These are phyloP conservation scores for Wickerhamiella infanticola DNA, from an alignment of 1,139 yeast genomes.

Conservation along the genomic window DNA sequence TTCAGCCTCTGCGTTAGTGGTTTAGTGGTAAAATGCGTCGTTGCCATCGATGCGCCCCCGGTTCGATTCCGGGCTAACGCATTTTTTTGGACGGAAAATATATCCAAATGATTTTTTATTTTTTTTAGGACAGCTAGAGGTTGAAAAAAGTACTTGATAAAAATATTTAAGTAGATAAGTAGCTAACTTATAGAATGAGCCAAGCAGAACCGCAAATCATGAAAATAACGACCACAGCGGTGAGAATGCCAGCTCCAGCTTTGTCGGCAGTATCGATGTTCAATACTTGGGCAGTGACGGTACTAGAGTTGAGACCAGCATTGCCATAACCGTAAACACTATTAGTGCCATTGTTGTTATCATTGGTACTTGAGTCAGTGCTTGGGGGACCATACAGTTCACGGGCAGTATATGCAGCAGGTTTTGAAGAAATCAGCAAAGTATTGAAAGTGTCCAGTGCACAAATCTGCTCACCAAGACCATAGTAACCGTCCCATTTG, in stretches of 20 bases:
- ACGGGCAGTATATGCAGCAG: slow-evolving; percentile 28
- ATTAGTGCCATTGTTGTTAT: slow-evolving; percentile 21
- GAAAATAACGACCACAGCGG: slow-evolving; percentile 54
- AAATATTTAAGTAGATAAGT: neutral
- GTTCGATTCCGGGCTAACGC: slow-evolving; percentile 42
- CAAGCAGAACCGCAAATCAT: slow-evolving; percentile 55
- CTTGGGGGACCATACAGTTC: slow-evolving; percentile 30
- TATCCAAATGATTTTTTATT: slow-evolving; percentile 2
- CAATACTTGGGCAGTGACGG: slow-evolving; percentile 31
- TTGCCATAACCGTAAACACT: slow-evolving; percentile 16
- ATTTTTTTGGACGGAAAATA: slow-evolving; percentile 13
- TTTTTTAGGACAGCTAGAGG: too few relatives aligned
- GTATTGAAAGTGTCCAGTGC: slow-evolving; percentile 55
- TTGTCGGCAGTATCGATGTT: slow-evolving; percentile 44
- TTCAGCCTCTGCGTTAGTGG: slow-evolving; percentile 27
- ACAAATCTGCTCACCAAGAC: slow-evolving; percentile 66
- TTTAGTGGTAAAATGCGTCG: slow-evolving; percentile 39
- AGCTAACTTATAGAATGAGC: slow-evolving; percentile 32
- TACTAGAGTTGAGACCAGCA: slow-evolving; percentile 16
- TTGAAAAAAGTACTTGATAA: slow-evolving; percentile 20
- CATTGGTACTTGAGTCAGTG: slow-evolving; percentile 40
- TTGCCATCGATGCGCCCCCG: slow-evolving; percentile 41
- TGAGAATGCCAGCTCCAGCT: slow-evolving; percentile 83
- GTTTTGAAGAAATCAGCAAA: slow-evolving; percentile 26
- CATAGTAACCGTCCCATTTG: slow-evolving; percentile 50